Evolutionary conservation across 2,329 filamentous ascomycete species (phyloP).

Genomic region (Verticillium longisporum): DNA sequence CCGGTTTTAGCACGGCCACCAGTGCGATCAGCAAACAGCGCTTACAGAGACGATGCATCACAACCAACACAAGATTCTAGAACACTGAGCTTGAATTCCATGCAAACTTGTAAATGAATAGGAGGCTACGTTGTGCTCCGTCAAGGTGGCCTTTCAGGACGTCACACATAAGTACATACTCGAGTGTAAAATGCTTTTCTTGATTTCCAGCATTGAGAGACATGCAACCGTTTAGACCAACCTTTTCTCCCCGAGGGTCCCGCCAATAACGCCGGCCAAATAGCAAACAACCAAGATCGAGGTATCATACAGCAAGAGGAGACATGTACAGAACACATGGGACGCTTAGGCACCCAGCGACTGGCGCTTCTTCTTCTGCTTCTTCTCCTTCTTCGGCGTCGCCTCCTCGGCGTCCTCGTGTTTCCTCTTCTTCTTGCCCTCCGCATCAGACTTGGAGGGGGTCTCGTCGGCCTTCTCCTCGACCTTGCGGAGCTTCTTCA

Average conservation of each 20-base stretch:
- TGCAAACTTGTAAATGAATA: background rate
- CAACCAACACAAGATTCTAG: background rate
- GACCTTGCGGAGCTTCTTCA: conserved; percentile 65
- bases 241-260: background rate
- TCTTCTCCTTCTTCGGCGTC: conserved; percentile 58
- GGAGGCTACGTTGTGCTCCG: background rate
- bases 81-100: background rate
- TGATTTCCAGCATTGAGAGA: conserved; percentile 2
- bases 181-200: conserved; percentile 1
- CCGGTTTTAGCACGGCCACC: background rate
- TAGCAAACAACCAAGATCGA: conserved; percentile 7
- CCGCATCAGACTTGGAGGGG: conserved; percentile 31
- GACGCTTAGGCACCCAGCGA: conserved; percentile 12
- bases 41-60: background rate
- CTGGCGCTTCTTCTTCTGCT: conserved; percentile 38
- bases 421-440: conserved; percentile 65
- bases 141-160: background rate
- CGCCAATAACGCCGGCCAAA: conserved; percentile 2
- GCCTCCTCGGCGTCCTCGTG: conserved; percentile 60
- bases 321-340: conserved; percentile 12
- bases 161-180: background rate
- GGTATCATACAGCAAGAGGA: conserved; percentile 15
- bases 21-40: background rate
- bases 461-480: conserved; percentile 28
- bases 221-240: conserved; percentile 3